Base-by-base conservation (phyloP, 441 rosid species). In the Corymbia citriodora region DNA sequence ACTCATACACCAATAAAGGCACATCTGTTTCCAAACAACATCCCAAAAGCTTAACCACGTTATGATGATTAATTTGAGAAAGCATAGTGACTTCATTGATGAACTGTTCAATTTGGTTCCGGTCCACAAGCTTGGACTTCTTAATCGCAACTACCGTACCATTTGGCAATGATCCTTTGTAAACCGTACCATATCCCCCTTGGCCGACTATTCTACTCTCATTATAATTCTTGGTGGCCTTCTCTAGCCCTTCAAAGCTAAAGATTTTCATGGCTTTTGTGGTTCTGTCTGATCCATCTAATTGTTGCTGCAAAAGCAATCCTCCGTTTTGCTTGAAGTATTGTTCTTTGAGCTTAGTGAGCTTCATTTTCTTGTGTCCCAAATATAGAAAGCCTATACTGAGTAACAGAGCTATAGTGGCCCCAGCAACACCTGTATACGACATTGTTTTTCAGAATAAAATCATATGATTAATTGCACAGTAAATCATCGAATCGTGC, bases 251-350 rank as follows among this genome's bases (percentile, higher is more conserved):
- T 72, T 89, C 91, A 12, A 89, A 91, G 1, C 91, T 59, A 23
- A 93, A 91, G 9, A 94, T 79, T 88, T 90, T 90, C 9, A 91
- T 86, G 13, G 87, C 90, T 21, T 82, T 70, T 5, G 87, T 13
- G 7, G 87, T 74, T 7, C 74, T 63, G 29, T 88, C 87, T 6
- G 45, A 61, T 50, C 65, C 49, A 1, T 86, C 81, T 33, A 93
- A 89, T 25, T 87, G 87, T 68, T 91, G 92, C 25, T 88, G 93
- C 33, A 93, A 65, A 89, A 94, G 31, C 27, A 91, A 25, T 11
- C 94, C 95, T 9, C 95, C 96, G 59, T 94, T 94, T 88, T 94
- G 91, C 53, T 74, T 50, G 72, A 94, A 94, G 50, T 88, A 88
- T 33, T 92, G 89, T 89, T 93, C 92, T 70, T 89, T 94, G 3